Base-by-base conservation (phyloP, 306 rosid species). In the Cucumis melo region DNA sequence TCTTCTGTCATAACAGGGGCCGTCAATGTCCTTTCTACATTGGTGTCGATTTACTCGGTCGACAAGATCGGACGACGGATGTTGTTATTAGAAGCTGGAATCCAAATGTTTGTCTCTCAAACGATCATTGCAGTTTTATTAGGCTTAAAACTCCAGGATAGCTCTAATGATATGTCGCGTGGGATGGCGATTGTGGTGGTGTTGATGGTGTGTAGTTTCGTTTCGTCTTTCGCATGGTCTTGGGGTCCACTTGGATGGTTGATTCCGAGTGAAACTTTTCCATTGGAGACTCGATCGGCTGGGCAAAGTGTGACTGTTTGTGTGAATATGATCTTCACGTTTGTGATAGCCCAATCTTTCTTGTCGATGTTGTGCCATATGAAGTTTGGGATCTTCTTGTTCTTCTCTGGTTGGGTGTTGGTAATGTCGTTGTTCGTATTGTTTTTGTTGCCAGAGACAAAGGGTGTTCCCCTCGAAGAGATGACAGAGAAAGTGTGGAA, bases 231-330 rank as follows among this genome's bases (percentile, higher is more conserved):
- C 16, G 92, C 89, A 0, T 90, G 96, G 96, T 90, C 96, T 0
- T 90, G 92, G 92, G 96, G 96, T 0, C 91, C 96, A 29, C 86
- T 90, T 0, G 89, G 96, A 3, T 88, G 92, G 96, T 59, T 90
- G n/a, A 85, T 90, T 61, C 92, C 96, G 0, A 90, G 96, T 44
- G 96, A 90, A 74, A 88, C 84, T 2, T 88, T 88, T 61, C 86
- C 91, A 0, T n/a, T 90, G 0, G 92, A 90, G 85, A 81, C 89
- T 0, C 82, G 96, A 20, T 90, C 96, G 0, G 88, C 87, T 0
- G 96, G 90, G 0, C 89, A 85, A n/a, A 87, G 92, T 78, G 76
- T 90, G 17, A 77, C 89, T 0, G 96, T 88, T 36, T 86, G 65
- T n/a, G 54, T 79, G 2, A 90, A 85, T 84, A 86, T 90, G 92